phyloP scores from a whole-genome alignment of 768 basidiomycete genomes.

The Ramaria rubella region DNA sequence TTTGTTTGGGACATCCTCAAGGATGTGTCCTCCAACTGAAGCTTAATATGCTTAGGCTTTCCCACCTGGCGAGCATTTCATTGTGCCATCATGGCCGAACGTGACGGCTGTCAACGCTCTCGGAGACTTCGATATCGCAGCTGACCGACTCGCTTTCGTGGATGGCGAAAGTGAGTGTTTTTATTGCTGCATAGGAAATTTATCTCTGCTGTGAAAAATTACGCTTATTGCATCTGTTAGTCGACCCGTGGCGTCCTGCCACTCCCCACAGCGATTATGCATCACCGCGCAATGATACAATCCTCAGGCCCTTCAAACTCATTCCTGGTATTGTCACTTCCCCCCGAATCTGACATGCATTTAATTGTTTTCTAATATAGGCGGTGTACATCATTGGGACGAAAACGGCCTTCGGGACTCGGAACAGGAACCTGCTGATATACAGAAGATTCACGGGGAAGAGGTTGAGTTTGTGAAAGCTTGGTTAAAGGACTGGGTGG shows the following conservation, averaged over 20 bases:
- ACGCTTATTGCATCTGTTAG: background rate
- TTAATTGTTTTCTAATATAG: background rate
- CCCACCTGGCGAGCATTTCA: conserved; percentile 68
- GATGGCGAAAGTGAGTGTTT: conserved; percentile 63
- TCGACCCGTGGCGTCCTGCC: conserved; percentile 34
- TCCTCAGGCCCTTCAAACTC: conserved; percentile 32
- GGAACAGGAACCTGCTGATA: conserved; percentile 29
- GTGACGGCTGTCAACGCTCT: conserved; percentile 75
- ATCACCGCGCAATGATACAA: conserved; percentile 28
- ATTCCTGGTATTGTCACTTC: conserved; percentile 28
- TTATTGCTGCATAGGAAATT: background rate
- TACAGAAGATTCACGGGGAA: conserved; percentile 33
- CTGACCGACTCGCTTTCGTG: conserved; percentile 79
- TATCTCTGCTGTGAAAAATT: background rate
- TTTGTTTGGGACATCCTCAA: conserved; percentile 23
- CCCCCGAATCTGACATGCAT: background rate
- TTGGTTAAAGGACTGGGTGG: conserved; percentile 32
- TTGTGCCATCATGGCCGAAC: conserved; percentile 68
- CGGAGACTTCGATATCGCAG: conserved; percentile 78
- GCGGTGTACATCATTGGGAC: conserved; percentile 30
- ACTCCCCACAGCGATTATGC: conserved; percentile 26
- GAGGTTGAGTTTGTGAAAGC: conserved; percentile 35
- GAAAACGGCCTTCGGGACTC: conserved; percentile 33
- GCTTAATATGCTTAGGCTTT: conserved; percentile 69
- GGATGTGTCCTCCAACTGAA: background rate